A percentile compares a stretch with the other conserved stretches of the same genome.
Evolutionary conservation across 331 rosid genomes (phyloP).

Genomic region (Quercus tomentella): DNA sequence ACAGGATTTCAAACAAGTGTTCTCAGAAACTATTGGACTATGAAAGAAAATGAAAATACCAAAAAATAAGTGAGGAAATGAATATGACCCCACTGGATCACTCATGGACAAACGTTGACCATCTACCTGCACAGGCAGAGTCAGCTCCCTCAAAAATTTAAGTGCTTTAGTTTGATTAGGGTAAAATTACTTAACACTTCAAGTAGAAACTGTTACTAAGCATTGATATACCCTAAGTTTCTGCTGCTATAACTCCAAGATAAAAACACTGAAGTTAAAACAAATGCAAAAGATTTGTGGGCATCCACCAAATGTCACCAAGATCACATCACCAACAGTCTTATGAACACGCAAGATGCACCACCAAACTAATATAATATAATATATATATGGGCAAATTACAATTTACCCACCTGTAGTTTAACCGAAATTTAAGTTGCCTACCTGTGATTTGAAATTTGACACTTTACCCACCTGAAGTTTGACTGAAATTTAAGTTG

Average conservation of each 20-base stretch:
- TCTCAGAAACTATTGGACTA: neutral
- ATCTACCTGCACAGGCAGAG: too few relatives aligned
- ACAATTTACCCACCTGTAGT: too few relatives aligned
- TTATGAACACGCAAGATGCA: neutral
- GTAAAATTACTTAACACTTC: too few relatives aligned
- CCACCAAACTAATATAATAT: neutral
- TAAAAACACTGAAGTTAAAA: neutral
- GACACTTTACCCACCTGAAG: too few relatives aligned
- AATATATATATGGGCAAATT: too few relatives aligned
- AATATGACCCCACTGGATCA: neutral
- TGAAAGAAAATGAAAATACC: neutral
- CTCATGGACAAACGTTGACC: neutral
- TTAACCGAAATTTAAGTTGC: neutral
- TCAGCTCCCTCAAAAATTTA: too few relatives aligned
- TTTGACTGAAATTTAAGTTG: too few relatives aligned
- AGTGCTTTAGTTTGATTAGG: too few relatives aligned
- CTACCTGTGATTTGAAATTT: too few relatives aligned
- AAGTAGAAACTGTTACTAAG: too few relatives aligned
- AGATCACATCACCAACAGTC: neutral
- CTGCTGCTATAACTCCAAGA: neutral
- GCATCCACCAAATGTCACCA: slow-evolving; percentile 1
- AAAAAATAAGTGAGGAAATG: neutral
- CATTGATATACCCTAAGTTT: neutral
- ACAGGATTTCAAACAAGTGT: too few relatives aligned
- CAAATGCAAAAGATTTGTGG: neutral